Base-by-base conservation (phyloP, 1,284 basidiomycete genomes). In the Ceratobasidium theobromae region DNA sequence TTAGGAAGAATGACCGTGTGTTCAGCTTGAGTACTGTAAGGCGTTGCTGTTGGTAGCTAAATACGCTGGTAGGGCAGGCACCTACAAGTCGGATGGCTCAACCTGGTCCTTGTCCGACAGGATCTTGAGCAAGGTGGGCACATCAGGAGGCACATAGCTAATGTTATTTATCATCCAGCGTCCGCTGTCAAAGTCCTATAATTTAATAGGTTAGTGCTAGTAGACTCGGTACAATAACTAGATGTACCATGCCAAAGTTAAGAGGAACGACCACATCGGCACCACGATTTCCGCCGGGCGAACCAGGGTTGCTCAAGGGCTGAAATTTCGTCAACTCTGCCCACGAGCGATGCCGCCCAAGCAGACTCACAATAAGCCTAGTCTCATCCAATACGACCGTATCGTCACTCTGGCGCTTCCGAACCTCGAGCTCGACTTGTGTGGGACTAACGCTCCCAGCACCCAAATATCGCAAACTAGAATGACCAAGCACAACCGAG, bases 261-360 rank as follows among this genome's bases (percentile, higher is more conserved):
- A 78, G 38, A 25, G 73, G 73, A 43, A 73, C 72, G 45, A 77
- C 75, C 28, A 74, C 76, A 14, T 72, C 66, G 38, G 75, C 77
- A 16, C 66, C 49, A 0, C 69, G 53, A 0, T 76, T 76, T 8
- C 70, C 28, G 0, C 81, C 80, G 0, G 79, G 79, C 4, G 78
- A 79, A 33, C 72, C 72, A 0, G 77, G 72, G 58, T 75, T 73
- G 0, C 72, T 49, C 1, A 79, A 67, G 0, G 79, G 45, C 45
- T 48, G 14, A 5, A 5, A 48, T 48, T 6, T 3, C 21, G 45
- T 27, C 27, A 48, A 11, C 5, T 48, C 6, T 25, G 14, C 16
- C 21, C 11, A 3, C 6, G 3, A 48, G 14, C 11, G 27, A 25
- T 11, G 21, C 12, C 21, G 21, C 11, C 18, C 9, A 38, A 16